Base-by-base conservation (phyloP, 148 eudicot genomes). In the Cornus controversa region DNA sequence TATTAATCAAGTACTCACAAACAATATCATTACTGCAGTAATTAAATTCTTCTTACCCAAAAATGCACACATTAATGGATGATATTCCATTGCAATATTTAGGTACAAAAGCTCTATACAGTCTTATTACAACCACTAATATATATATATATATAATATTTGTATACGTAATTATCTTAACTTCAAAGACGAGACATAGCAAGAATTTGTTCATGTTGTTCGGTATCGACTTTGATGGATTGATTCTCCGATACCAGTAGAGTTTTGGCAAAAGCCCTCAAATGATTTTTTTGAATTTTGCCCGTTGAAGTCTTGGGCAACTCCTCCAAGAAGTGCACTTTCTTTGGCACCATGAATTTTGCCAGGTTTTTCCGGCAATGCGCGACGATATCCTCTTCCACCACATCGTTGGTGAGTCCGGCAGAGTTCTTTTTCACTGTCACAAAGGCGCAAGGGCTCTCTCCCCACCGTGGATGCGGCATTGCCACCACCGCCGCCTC, bases 391-490 rank as follows among this genome's bases (percentile, higher is more conserved):
- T 87, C 97, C 24, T 80, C 83, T 85, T 92, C 96, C 0, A 75
- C 80, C 67, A 79, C 78, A 60, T 15, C 6, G 0, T 4, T 40
- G 45, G 9, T 7, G 57, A 0, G 2, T 50, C 57, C 57, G 18
- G 3, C 65, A 0, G 53, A 15, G 8, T 75, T 75, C 62, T 79
- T 85, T 31, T 80, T 87, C 9, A 80, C 42, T 40, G 81, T 82
- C 3, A 92, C 89, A 11, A 94, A 91, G 0, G 97, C 98, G 26
- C 97, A 94, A 2, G 98, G 97, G 57, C 92, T 92, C 82, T 94
- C 98, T 1, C 93, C 97, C 97, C 97, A 94, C 37, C 72, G 75
- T 0, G 91, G 92, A 66, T 91, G 95, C 3, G 97, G 92, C 92
- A 94, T 91, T 27, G 95, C 95, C 79, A 92, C 97, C 69, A 91